Conservation (phyloP, 371 early-diverging fungal genomes). For the Saksenaea vasiformis region DNA sequence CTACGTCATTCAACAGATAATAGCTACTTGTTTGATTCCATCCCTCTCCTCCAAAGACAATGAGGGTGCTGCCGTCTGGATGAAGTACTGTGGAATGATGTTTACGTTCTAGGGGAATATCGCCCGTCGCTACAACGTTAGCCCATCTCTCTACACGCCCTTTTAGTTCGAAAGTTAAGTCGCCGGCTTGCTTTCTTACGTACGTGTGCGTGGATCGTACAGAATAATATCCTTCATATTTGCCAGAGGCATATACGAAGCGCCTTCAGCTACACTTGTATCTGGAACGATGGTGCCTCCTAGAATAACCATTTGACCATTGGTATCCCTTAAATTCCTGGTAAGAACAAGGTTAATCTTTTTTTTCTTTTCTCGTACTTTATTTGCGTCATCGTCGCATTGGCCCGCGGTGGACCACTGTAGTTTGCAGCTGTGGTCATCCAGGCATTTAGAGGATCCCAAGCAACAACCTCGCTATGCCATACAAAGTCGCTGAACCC, state of each 20-base stretch:
- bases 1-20: neutral
- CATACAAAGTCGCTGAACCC: neutral
- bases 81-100: constrained; percentile 2
- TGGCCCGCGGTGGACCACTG: neutral
- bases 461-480: neutral
- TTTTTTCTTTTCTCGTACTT: neutral
- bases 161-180: too few species aligned
- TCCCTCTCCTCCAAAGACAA: constrained; percentile 5
- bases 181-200: too few species aligned
- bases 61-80: neutral
- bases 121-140: neutral
- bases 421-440: neutral
- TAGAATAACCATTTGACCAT: neutral
- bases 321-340: neutral
- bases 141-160: neutral
- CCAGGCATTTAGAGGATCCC: neutral
- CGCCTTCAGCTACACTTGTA: neutral
- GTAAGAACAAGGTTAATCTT: neutral
- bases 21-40: neutral
- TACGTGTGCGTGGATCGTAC: neutral
- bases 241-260: neutral
- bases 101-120: neutral
- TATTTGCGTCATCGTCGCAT: neutral
- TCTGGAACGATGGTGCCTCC: neutral
- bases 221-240: neutral